Evolutionary conservation across 768 basidiomycete species (phyloP), one percentile per base, ranked within the genome.

Genomic region (Lentinula edodes): DNA sequence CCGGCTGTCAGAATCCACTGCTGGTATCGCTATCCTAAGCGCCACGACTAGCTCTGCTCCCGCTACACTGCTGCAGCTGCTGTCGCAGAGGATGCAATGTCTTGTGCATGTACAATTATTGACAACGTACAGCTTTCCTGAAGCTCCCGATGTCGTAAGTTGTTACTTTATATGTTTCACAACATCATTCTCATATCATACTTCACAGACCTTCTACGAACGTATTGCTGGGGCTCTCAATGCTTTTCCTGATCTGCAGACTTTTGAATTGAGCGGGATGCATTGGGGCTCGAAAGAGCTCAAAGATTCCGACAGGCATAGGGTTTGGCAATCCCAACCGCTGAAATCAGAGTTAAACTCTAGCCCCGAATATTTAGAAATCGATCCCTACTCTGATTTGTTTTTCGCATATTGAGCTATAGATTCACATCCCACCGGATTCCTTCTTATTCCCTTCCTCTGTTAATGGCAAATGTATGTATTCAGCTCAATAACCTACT

Each of bases 221-320:
- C 79, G 86, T 64, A 82, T 88, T 46, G 81, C 87, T 58, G 73
- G 74, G 52, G 75, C 78, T 6, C 77, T 92, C 63, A 76, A 79
- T n/a, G 79, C 80, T 7, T 80, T 91, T 63, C 74, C 82, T n/a
- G 73, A 82, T 59, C 79, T 91, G 39, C 75, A 80, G 63, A 81
- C 83, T 51, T 90, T 90, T 67, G 90, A 91, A 69, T 81, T 91
- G 34, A 86, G 82, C 52, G 90, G 90, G 38, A 83, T 91, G 74
- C 87, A 87, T 65, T 91, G 89, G 88, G 78, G 81, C 52, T 85
- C 83, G 5, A 78, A 80, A n/a, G 77, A 78, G 64, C 69, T 74
- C 58, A 77, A 78, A 57, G 70, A 76, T 52, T 71, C 78, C 57
- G 75, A 79, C 36, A 70, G 76, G 42, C 79, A 76, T 63, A 75